A percentile compares a stretch with the other conserved stretches of the same genome.
phyloP scores from a whole-genome alignment of 2,329 filamentous ascomycete species.

The Botrytis medusae region DNA sequence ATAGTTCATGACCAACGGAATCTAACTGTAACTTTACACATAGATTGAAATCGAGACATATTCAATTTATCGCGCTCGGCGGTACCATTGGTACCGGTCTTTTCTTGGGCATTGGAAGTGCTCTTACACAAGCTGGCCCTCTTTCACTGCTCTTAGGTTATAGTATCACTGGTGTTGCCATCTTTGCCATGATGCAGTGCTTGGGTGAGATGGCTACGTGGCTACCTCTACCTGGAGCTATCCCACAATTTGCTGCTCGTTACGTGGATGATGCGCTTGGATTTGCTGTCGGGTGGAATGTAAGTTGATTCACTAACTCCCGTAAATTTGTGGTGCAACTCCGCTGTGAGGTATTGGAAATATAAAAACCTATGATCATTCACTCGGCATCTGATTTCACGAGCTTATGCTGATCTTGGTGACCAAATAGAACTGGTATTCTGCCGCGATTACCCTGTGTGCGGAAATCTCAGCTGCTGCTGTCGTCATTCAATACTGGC shows the following conservation, averaged over 20 bases:
- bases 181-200: slow-evolving; percentile 52
- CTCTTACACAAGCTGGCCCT: slow-evolving; percentile 54
- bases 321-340: too few relatives aligned
- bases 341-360: background rate
- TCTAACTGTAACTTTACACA: background rate
- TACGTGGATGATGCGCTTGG: slow-evolving; percentile 53
- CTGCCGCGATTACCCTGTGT: slow-evolving; percentile 39
- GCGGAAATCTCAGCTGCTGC: slow-evolving; percentile 53
- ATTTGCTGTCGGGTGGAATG: slow-evolving; percentile 58
- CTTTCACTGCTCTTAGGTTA: slow-evolving; percentile 55
- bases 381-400: background rate
- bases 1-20: background rate
- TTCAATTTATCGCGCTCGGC: slow-evolving; percentile 59
- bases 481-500: slow-evolving; percentile 52
- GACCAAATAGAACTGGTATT: slow-evolving; percentile 37
- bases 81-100: slow-evolving; percentile 57
- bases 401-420: slow-evolving; percentile 19
- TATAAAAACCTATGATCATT: background rate
- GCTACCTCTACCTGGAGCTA: slow-evolving; percentile 53
- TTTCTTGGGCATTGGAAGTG: slow-evolving; percentile 54
- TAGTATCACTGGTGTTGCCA: slow-evolving; percentile 51
- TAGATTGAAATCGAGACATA: slow-evolving; percentile 49
- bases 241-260: slow-evolving; percentile 47
- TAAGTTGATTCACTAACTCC: slow-evolving; percentile 62
- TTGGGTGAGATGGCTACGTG: slow-evolving; percentile 54